A percentile compares a stretch with the other conserved stretches of the same genome.
Evolutionary conservation across 257 asterid genomes (phyloP).

Genomic region (Solanum lycopersicoides): DNA sequence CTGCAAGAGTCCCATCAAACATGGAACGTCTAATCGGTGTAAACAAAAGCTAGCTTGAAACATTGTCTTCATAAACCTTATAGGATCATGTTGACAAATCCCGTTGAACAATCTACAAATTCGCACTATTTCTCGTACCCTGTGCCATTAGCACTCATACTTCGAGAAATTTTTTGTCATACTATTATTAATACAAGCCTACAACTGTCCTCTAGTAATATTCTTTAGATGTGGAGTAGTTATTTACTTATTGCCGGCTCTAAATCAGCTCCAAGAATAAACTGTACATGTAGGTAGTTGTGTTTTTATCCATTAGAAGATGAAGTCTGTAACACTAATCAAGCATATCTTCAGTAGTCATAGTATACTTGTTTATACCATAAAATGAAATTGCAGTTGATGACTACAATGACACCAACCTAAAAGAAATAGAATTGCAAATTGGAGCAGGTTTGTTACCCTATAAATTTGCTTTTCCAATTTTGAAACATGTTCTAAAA

Average conservation of each 20-base stretch:
- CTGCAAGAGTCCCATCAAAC: slow-evolving; percentile 73
- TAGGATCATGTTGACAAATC: slow-evolving; percentile 84
- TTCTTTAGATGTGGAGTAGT: neutral
- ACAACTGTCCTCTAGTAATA: neutral
- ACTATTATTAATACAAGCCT: neutral
- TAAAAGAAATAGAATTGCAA: neutral
- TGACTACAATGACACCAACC: neutral
- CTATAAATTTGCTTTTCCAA: neutral
- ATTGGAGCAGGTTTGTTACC: neutral
- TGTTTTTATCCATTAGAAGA: too few species aligned
- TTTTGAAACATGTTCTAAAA: neutral
- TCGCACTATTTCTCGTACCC: slow-evolving; percentile 54
- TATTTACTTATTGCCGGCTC: too few species aligned
- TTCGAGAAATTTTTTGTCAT: too few species aligned
- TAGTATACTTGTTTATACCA: too few species aligned
- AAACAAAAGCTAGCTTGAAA: slow-evolving; percentile 68
- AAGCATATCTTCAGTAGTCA: too few species aligned
- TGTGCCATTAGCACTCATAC: slow-evolving; percentile 13
- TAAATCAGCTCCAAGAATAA: too few species aligned
- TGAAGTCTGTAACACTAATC: too few species aligned
- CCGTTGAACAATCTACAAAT: slow-evolving; percentile 88
- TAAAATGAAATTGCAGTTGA: too few species aligned
- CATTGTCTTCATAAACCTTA: slow-evolving; percentile 75
- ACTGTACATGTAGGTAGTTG: too few species aligned
- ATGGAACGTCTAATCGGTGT: slow-evolving; percentile 71